Conservation (phyloP, 2,329 filamentous ascomycete genomes). For the Boeremia lycopersici region DNA sequence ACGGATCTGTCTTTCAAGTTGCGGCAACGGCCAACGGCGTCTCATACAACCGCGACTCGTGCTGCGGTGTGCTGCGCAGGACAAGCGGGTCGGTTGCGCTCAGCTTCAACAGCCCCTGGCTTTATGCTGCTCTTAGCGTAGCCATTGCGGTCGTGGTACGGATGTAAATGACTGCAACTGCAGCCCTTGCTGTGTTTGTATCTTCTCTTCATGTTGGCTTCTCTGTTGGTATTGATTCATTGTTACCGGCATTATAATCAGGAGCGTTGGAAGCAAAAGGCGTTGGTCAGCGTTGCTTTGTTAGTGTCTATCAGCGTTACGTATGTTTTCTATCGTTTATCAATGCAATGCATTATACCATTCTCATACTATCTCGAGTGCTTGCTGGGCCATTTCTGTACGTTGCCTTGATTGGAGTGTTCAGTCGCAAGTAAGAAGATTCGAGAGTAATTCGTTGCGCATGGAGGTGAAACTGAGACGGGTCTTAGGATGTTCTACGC, state of each 20-base stretch:
- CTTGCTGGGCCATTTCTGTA: too few relatives aligned
- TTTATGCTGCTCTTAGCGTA: not conserved
- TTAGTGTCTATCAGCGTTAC: not conserved
- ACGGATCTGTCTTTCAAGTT: conserved; percentile 45
- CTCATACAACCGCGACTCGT: conserved; percentile 25
- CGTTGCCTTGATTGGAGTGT: too few relatives aligned
- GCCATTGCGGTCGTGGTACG: not conserved
- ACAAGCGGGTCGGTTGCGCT: not conserved
- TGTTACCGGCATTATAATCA: not conserved
- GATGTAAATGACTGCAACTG: not conserved
- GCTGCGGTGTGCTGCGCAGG: conserved; percentile 27
- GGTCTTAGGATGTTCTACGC: too few relatives aligned
- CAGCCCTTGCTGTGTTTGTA: not conserved
- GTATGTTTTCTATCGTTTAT: not conserved
- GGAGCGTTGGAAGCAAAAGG: not conserved
- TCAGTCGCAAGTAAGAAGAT: too few relatives aligned
- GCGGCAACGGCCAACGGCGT: conserved; percentile 59
- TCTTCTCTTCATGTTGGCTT: not conserved
- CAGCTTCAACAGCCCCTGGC: not conserved
- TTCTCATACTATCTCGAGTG: too few relatives aligned
- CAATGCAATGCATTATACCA: too few relatives aligned
- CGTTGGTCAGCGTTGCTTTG: not conserved
- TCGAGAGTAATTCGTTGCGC: too few relatives aligned
- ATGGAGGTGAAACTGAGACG: too few relatives aligned
- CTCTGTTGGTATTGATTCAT: not conserved